Evolutionary conservation across 2,329 filamentous ascomycete species (phyloP).

Genomic region (Fusarium sp.): DNA sequence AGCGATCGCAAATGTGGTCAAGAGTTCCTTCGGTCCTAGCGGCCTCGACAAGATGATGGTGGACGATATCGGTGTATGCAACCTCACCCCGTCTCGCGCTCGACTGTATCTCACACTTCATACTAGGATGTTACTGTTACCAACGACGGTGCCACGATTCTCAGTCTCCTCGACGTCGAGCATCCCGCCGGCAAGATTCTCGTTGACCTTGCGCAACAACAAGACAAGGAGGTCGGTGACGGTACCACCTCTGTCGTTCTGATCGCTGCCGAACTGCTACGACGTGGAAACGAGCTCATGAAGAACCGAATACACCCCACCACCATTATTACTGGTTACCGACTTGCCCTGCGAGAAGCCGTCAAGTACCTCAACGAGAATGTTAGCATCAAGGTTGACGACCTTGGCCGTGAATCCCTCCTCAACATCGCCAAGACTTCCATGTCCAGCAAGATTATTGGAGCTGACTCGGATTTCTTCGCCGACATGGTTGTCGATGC

Average conservation of each 20-base stretch:
- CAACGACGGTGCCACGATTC: conserved; percentile 97
- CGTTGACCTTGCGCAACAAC: conserved; percentile 96
- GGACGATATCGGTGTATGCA: conserved; percentile 92
- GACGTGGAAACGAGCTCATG: conserved; percentile 97
- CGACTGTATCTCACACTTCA: conserved; percentile 41
- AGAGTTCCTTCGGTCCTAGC: conserved; percentile 97
- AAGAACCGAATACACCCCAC: conserved; percentile 99
- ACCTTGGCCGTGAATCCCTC: conserved; percentile 89
- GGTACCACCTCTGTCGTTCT: conserved; percentile 98
- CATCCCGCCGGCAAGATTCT: conserved; percentile 98
- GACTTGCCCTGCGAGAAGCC: conserved; percentile 93
- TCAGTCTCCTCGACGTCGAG: conserved; percentile 95
- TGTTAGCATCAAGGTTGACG: conserved; percentile 95
- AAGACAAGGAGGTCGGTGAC: conserved; percentile 99
- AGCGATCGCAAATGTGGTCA: conserved; percentile 98
- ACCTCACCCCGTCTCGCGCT: conserved; percentile 35
- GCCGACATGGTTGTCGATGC: conserved; percentile 96
- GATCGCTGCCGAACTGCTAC: conserved; percentile 94
- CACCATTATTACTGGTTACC: conserved; percentile 98
- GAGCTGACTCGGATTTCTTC: conserved; percentile 95
- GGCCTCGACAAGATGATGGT: conserved; percentile 99
- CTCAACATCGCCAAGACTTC: conserved; percentile 97
- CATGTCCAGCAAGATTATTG: conserved; percentile 99
- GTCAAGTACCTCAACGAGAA: conserved; percentile 99
- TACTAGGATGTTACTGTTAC: conserved; percentile 94